Conservation (phyloP, 2,329 filamentous ascomycete species). For the Xylariaceae sp. region DNA sequence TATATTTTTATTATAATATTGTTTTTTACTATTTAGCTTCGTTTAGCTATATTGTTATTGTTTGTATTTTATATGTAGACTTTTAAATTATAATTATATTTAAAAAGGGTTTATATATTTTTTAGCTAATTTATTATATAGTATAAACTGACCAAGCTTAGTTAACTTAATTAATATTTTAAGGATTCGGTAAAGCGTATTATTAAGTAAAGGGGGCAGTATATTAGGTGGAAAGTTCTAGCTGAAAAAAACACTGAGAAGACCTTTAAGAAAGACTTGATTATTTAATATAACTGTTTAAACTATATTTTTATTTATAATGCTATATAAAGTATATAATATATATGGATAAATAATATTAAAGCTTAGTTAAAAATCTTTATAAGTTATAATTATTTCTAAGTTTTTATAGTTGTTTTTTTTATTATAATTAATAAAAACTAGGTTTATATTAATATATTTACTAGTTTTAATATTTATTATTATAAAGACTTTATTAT, state of each 20-base stretch:
- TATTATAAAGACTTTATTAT: background rate
- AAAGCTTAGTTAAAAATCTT: background rate
- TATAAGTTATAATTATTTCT: background rate
- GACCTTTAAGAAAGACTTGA: background rate
- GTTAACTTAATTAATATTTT: background rate
- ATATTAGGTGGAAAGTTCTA: background rate
- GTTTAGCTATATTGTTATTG: background rate
- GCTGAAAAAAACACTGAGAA: too few species aligned
- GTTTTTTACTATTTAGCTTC: background rate
- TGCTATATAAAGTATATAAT: background rate
- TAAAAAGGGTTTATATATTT: background rate
- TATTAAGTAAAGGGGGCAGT: background rate
- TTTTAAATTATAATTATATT: background rate
- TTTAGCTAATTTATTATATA: background rate
- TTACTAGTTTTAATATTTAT: background rate
- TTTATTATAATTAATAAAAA: background rate
- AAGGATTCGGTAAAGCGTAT: background rate
- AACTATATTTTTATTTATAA: constrained; percentile 3
- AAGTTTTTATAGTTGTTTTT: background rate
- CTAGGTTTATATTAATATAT: background rate
- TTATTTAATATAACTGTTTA: background rate
- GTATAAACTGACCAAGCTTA: background rate
- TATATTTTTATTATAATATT: background rate
- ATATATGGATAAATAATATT: background rate
- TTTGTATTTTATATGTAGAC: background rate